phyloP scores from a whole-genome alignment of 2,329 filamentous ascomycete genomes.

The Zasmidium angulare region DNA sequence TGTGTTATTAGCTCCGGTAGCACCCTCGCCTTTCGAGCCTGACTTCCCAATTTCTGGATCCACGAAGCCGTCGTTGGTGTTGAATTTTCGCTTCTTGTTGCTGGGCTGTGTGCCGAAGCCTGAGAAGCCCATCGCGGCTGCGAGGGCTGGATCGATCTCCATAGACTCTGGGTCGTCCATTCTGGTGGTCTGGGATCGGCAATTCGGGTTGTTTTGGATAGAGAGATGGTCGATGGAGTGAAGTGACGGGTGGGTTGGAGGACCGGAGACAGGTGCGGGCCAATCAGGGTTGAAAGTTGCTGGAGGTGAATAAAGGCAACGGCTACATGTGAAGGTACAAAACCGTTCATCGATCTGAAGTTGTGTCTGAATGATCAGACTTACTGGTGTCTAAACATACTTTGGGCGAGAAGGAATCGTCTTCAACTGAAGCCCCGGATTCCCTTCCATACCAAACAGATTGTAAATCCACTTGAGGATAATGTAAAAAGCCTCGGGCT shows the following conservation, averaged over 20 bases:
- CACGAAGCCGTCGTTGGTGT: conserved; percentile 56
- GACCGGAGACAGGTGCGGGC: neutral
- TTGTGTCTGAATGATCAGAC: neutral
- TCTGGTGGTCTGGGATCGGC: neutral
- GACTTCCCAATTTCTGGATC: conserved; percentile 34
- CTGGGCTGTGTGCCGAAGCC: conserved; percentile 65
- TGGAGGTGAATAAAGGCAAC: no score
- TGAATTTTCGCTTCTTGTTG: conserved; percentile 66
- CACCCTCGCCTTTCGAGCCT: no score
- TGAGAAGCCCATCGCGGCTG: conserved; percentile 70
- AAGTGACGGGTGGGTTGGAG: neutral
- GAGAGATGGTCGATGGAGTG: neutral
- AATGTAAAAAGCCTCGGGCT: conserved; percentile 50
- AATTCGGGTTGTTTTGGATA: conserved; percentile 1
- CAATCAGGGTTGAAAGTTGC: neutral
- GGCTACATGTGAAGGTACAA: no score
- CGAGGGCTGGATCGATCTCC: conserved; percentile 57
- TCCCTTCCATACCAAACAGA: conserved; percentile 46
- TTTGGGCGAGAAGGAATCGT: conserved; percentile 50
- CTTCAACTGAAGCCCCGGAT: conserved; percentile 46
- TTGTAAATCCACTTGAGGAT: conserved; percentile 52
- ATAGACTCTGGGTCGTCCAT: conserved; percentile 36
- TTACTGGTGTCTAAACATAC: conserved; percentile 26
- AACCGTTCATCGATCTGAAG: neutral
- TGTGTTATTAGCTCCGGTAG: conserved; percentile 30